phyloP scores from a whole-genome alignment of 2,329 filamentous ascomycete genomes.

The Ophiostoma ips region DNA sequence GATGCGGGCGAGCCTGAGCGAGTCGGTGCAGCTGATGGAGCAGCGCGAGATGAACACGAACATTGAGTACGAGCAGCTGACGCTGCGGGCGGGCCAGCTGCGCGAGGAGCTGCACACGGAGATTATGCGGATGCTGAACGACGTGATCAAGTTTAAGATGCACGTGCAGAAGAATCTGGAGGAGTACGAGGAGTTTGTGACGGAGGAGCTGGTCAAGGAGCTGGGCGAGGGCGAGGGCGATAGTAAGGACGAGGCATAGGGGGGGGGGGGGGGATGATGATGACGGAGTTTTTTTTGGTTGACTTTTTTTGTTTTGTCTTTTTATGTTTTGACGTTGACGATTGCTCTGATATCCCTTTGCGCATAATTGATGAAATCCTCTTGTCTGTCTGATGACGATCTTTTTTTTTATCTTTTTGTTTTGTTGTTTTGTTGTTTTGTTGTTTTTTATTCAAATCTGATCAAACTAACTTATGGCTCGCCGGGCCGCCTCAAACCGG shows the following conservation, averaged over 20 bases:
- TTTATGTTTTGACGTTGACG: background rate
- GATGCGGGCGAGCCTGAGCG: constrained; percentile 71
- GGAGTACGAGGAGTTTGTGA: constrained; percentile 86
- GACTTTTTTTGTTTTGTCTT: background rate
- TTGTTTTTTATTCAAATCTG: too few species aligned
- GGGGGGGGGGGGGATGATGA: background rate
- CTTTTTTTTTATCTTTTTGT: too few species aligned
- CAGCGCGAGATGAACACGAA: constrained; percentile 94
- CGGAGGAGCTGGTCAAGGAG: constrained; percentile 82
- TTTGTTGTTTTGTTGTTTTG: too few species aligned
- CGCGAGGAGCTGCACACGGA: constrained; percentile 97
- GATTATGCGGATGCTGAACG: constrained; percentile 89
- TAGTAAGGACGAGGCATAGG: constrained; percentile 15
- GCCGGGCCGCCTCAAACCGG: constrained; percentile 35
- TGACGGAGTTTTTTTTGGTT: background rate
- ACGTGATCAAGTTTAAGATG: constrained; percentile 97
- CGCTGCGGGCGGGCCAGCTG: constrained; percentile 66
- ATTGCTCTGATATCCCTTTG: background rate
- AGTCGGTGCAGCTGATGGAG: constrained; percentile 83
- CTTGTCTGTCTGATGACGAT: too few species aligned
- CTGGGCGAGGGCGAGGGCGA: constrained; percentile 40
- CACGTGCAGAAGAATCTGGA: constrained; percentile 87
- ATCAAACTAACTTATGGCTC: too few species aligned
- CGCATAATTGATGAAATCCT: too few species aligned
- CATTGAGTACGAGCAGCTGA: constrained; percentile 92